Base-by-base conservation (phyloP, 345 rosid species). In the Populus deltoides region DNA sequence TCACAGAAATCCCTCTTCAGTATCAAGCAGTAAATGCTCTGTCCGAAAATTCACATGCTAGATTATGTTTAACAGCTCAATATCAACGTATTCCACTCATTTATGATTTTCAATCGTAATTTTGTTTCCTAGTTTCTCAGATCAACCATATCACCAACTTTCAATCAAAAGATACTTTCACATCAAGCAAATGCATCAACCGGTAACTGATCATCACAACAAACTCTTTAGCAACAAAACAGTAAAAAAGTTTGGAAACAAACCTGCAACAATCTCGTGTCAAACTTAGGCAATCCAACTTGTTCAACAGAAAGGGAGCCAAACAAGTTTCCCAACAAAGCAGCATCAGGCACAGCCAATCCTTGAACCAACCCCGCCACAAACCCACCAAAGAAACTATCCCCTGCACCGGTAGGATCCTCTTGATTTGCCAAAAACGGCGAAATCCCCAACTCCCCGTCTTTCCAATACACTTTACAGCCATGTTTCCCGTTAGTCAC, bases 331-430 rank as follows among this genome's bases (percentile, higher is more conserved):
- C 98, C 99, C 65, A 97, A 38, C 85, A 97, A 85, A 15, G 97
- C 97, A 85, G 99, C 97, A 86, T 94, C 98, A 75, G 95, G 88
- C 49, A 90, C 90, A n/a, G 84, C 70, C 88, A 97, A 84, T 3
- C 94, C 95, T 47, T 89, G 90, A 31, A 87, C 93, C 86, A 94
- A 88, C 1, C 99, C 99, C 3, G 85, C 88, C 68, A 87, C 94
- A 63, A 93, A 81, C 17, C 99, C 99, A 25, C 97, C 97, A 1
- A 94, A 84, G 65, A 90, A 97, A 45, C 97, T 94, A 66, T 97
- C 98, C 31, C 98, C 99, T 2, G 99, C 99, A 11, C 99, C 99
- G 0, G 99, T 97, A 6, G 99, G 99, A 88, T 94, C 99, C 70
- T 90, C 84, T 88, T 92, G 94, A 83, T 79, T 82, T 0, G 95